Percentiles rank a stretch among this genome's conserved stretches.
Evolutionary conservation across 805 yeast species (phyloP).

Genomic region (Priceomyces medius): DNA sequence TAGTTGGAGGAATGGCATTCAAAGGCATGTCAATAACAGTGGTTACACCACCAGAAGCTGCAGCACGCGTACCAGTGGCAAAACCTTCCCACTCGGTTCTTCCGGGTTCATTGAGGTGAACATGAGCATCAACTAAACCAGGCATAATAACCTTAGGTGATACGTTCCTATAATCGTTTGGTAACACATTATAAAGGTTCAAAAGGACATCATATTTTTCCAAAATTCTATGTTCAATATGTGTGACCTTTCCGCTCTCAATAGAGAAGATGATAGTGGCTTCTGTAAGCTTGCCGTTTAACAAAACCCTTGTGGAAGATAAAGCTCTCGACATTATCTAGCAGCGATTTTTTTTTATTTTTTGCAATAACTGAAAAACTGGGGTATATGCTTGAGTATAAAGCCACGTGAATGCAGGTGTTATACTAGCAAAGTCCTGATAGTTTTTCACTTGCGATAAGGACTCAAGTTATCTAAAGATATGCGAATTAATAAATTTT

Average conservation of each 20-base stretch:
- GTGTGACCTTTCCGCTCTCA: slow-evolving; percentile 52
- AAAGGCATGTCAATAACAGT: slow-evolving; percentile 95
- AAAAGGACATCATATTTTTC: slow-evolving; percentile 40
- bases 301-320: slow-evolving; percentile 57
- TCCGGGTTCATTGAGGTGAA: slow-evolving; percentile 96
- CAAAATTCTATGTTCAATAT: slow-evolving; percentile 40
- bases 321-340: slow-evolving; percentile 63
- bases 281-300: slow-evolving; percentile 45
- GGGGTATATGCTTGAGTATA: background rate
- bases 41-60: slow-evolving; percentile 95
- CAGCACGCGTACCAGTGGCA: slow-evolving; percentile 93
- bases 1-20: slow-evolving; percentile 95
- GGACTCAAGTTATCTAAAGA: too few relatives aligned
- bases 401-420: too few relatives aligned
- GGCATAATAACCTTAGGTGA: slow-evolving; percentile 73
- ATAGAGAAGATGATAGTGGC: slow-evolving; percentile 66
- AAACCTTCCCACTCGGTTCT: slow-evolving; percentile 98
- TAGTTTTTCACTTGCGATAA: too few relatives aligned
- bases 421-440: too few relatives aligned
- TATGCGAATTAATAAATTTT: too few relatives aligned
- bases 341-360: background rate
- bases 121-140: slow-evolving; percentile 92
- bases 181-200: slow-evolving; percentile 40
- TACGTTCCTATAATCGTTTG: slow-evolving; percentile 48
- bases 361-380: background rate